Percentiles rank a stretch among this genome's conserved stretches.
phyloP scores from a whole-genome alignment of 192 early-diverging fungal species.

The Coemansia sp. region DNA sequence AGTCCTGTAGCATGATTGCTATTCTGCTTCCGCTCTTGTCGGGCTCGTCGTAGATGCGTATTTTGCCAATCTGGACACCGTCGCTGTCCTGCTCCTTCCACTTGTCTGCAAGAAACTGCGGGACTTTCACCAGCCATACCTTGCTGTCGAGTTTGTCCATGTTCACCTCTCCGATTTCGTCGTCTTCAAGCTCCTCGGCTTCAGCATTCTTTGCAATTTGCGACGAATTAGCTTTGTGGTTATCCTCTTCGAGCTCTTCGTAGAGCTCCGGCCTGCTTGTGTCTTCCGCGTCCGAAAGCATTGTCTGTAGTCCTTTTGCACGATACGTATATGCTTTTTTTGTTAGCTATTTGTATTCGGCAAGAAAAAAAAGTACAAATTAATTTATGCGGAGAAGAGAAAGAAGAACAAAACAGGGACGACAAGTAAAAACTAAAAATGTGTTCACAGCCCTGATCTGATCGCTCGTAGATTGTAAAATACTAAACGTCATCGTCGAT shows the following conservation, averaged over 20 bases:
- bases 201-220: not conserved
- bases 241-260: conserved; percentile 25
- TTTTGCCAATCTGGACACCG: conserved; percentile 71
- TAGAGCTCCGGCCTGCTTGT: conserved; percentile 40
- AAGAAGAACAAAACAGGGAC: not conserved
- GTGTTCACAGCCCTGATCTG: too few relatives aligned
- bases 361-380: conserved; percentile 6
- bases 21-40: conserved; percentile 57
- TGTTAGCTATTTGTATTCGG: not conserved
- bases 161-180: conserved; percentile 72
- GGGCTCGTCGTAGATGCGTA: conserved; percentile 70
- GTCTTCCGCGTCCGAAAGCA: conserved; percentile 34
- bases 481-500: too few relatives aligned
- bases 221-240: not conserved
- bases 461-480: too few relatives aligned
- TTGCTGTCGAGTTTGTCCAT: conserved; percentile 66
- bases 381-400: not conserved
- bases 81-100: conserved; percentile 69
- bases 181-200: conserved; percentile 39
- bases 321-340: not conserved
- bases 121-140: conserved; percentile 95
- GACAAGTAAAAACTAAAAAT: not conserved
- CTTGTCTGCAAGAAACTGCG: conserved; percentile 81
- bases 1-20: conserved; percentile 68
- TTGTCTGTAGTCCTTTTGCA: conserved; percentile 8